Conservation (phyloP, 2,329 filamentous ascomycete genomes). For the Sporothrix dimorphospora region DNA sequence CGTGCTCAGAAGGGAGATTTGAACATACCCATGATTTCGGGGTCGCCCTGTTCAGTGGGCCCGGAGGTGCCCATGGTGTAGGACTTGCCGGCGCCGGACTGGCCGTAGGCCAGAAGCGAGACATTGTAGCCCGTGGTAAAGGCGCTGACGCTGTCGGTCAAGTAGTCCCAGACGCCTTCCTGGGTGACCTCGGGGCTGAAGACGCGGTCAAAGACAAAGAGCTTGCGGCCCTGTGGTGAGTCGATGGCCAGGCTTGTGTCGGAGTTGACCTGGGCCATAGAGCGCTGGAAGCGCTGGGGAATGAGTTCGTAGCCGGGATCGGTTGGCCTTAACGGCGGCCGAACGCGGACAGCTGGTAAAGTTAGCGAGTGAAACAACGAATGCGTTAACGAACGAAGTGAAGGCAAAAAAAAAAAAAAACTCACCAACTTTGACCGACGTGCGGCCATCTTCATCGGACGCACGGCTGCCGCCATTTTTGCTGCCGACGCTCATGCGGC, state of each 20-base stretch:
- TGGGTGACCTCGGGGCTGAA: constrained; percentile 83
- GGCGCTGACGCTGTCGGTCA: constrained; percentile 84
- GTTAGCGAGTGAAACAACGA: constrained; percentile 20
- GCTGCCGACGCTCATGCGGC: constrained; percentile 82
- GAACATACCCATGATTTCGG: constrained; percentile 74
- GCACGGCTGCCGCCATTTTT: constrained; percentile 77
- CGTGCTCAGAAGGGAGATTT: not conserved
- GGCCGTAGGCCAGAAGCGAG: constrained; percentile 92
- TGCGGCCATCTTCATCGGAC: constrained; percentile 87
- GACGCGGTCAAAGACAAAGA: constrained; percentile 96
- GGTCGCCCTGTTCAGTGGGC: constrained; percentile 72
- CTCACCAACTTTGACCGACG: constrained; percentile 95
- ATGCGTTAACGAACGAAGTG: constrained; percentile 27
- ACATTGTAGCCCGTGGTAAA: constrained; percentile 99
- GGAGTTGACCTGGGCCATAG: constrained; percentile 88
- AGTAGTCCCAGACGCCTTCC: constrained; percentile 91
- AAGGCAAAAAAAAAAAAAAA: constrained; percentile 39
- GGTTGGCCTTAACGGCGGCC: constrained; percentile 77
- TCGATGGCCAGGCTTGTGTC: constrained; percentile 86
- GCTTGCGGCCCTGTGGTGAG: constrained; percentile 86
- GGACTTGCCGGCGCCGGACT: constrained; percentile 96
- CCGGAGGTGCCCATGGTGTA: constrained; percentile 98
- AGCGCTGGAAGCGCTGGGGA: constrained; percentile 89
- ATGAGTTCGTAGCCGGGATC: constrained; percentile 96
- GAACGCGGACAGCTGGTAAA: constrained; percentile 79